Conservation (phyloP, 805 yeast genomes). For the Barnettozyma wickerhamii region DNA sequence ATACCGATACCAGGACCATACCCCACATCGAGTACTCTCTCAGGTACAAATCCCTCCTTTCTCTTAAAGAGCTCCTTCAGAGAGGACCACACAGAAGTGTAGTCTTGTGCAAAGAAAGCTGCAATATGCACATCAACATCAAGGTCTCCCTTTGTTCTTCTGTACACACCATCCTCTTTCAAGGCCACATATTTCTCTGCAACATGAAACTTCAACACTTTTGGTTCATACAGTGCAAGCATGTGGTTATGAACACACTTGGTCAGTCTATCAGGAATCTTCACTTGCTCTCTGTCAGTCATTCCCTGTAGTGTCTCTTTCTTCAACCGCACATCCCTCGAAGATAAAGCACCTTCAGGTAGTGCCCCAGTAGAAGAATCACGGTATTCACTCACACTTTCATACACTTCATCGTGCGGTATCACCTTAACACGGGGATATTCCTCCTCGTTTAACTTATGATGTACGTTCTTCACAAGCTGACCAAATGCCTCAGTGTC, state of each 20-base stretch:
- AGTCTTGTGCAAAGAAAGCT: constrained; percentile 75
- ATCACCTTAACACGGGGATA: constrained; percentile 31
- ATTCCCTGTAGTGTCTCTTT: constrained; percentile 55
- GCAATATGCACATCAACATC: constrained; percentile 82
- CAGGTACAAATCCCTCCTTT: constrained; percentile 57
- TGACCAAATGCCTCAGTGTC: constrained; percentile 41
- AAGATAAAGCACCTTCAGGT: constrained; percentile 10
- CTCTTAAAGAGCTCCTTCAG: constrained; percentile 61
- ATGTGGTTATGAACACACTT: constrained; percentile 62
- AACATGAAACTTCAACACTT: constrained; percentile 55
- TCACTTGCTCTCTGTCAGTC: constrained; percentile 43
- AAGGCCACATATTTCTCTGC: constrained; percentile 51
- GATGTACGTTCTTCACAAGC: constrained; percentile 33
- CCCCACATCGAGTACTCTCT: constrained; percentile 70
- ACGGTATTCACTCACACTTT: constrained; percentile 29
- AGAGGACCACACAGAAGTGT: constrained; percentile 63
- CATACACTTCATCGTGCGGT: constrained; percentile 29
- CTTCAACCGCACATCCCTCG: constrained; percentile 42
- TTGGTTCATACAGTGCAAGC: constrained; percentile 56
- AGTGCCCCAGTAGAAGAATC: constrained; percentile 20
- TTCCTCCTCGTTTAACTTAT: constrained; percentile 30
- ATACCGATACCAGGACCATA: constrained; percentile 93
- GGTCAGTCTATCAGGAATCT: constrained; percentile 53
- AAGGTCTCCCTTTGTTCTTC: constrained; percentile 36
- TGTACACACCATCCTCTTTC: constrained; percentile 49